Conservation (phyloP, 495 filamentous ascomycete genomes). For the Viridothelium virens region DNA sequence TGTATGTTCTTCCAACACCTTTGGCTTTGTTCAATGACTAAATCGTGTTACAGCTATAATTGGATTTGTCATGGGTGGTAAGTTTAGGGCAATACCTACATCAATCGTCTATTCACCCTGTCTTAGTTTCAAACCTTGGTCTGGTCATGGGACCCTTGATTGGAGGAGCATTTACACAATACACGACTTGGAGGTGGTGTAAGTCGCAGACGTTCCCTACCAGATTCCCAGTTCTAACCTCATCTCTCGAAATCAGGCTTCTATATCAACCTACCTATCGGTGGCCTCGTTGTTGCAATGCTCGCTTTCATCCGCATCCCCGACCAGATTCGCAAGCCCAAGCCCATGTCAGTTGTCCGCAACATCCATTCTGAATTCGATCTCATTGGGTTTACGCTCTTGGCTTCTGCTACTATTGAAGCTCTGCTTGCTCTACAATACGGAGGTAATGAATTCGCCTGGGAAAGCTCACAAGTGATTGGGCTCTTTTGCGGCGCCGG, state of each 20-base stretch:
- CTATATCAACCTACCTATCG: conserved; percentile 25
- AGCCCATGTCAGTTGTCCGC: conserved; percentile 13
- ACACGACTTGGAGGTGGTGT: conserved; percentile 37
- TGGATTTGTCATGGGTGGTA: too few species aligned
- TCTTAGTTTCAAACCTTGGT: conserved; percentile 15
- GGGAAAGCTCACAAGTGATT: conserved; percentile 36
- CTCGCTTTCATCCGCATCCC: conserved; percentile 20
- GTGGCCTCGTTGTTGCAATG: conserved; percentile 15
- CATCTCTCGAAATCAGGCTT: conserved; percentile 15
- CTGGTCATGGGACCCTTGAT: conserved; percentile 31
- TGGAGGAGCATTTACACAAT: conserved; percentile 31
- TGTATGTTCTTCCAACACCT: conserved; percentile 21
- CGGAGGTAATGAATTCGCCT: conserved; percentile 44
- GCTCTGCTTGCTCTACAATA: conserved; percentile 48
- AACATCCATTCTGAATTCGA: conserved; percentile 35
- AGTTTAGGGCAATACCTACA: too few species aligned
- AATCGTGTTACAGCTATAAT: too few species aligned
- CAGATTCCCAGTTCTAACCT: neutral
- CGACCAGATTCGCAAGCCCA: conserved; percentile 17
- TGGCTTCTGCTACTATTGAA: conserved; percentile 42
- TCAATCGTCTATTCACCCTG: too few species aligned
- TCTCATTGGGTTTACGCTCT: conserved; percentile 39
- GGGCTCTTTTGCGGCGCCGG: conserved; percentile 19
- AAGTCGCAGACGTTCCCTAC: neutral
- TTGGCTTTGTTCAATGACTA: conserved; percentile 23